Conservation (phyloP, 177 flowering plant species). For the Vitis hybrid region DNA sequence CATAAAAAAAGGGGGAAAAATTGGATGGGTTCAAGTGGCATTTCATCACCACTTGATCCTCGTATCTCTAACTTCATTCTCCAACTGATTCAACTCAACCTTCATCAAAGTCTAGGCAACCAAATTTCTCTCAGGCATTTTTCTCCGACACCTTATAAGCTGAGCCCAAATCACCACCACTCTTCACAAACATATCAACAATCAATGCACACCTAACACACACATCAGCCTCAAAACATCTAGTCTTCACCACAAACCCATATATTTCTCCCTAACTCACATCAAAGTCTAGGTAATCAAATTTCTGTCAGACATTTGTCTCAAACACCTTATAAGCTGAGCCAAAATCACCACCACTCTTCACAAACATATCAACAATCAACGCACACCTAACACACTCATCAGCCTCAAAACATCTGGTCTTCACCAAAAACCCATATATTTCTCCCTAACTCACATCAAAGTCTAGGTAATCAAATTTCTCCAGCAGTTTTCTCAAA, state of each 20-base stretch:
- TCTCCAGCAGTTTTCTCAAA: too few species aligned
- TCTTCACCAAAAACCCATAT: too few species aligned
- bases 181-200: slow-evolving; percentile 13
- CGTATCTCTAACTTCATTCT: slow-evolving; percentile 86
- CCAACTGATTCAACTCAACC: slow-evolving; percentile 85
- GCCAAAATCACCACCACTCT: slow-evolving; percentile 50
- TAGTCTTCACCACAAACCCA: too few species aligned
- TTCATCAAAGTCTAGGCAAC: slow-evolving; percentile 70
- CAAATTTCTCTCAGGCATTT: slow-evolving; percentile 27
- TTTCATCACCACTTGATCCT: not conserved
- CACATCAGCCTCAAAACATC: too few species aligned
- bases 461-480: slow-evolving; percentile 67
- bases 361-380: not conserved
- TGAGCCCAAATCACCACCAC: slow-evolving; percentile 53
- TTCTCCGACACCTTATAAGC: too few species aligned
- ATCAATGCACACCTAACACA: too few species aligned
- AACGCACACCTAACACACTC: too few species aligned
- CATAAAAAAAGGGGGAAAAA: too few species aligned
- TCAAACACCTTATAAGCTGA: slow-evolving; percentile 11
- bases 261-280: slow-evolving; percentile 36
- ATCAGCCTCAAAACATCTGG: too few species aligned
- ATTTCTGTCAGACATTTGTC: slow-evolving; percentile 7
- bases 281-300: slow-evolving; percentile 74
- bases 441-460: slow-evolving; percentile 51
- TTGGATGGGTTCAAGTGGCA: too few species aligned